phyloP scores from a whole-genome alignment of 805 yeast species.

The Cyberlindnera americana region DNA sequence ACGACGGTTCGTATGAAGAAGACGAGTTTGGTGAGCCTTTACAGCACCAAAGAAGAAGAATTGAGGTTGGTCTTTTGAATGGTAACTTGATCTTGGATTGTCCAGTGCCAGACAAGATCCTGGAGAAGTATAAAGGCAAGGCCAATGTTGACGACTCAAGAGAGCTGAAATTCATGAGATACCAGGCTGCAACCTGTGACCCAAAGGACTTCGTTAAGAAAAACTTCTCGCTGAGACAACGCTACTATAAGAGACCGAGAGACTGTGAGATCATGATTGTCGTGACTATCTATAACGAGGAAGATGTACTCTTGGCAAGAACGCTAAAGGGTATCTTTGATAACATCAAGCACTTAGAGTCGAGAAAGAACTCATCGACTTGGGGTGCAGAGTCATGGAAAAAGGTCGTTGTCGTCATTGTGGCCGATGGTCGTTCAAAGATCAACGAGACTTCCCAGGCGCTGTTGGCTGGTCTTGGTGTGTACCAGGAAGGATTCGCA shows the following conservation, averaged over 20 bases:
- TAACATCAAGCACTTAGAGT: constrained; percentile 71
- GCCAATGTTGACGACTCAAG: constrained; percentile 40
- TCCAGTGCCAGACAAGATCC: constrained; percentile 72
- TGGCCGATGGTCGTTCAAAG: constrained; percentile 88
- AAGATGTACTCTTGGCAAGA: constrained; percentile 74
- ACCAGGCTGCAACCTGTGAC: constrained; percentile 91
- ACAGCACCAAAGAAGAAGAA: constrained; percentile 41
- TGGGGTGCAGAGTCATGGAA: constrained; percentile 99
- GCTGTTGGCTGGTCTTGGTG: constrained; percentile 80
- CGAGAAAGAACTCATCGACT: constrained; percentile 58
- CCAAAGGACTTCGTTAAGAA: constrained; percentile 63
- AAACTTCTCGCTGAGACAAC: constrained; percentile 79
- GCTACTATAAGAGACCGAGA: constrained; percentile 72
- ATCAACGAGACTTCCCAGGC: constrained; percentile 77
- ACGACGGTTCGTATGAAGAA: constrained; percentile 31
- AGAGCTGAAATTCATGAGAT: constrained; percentile 83
- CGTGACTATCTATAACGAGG: constrained; percentile 87
- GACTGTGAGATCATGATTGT: constrained; percentile 83
- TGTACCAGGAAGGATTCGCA: constrained; percentile 94
- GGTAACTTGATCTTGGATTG: constrained; percentile 88
- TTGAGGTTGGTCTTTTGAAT: constrained; percentile 34
- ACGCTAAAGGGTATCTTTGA: constrained; percentile 90
- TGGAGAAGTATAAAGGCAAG: constrained; percentile 44
- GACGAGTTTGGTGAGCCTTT: constrained; percentile 35
- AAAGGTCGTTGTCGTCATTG: constrained; percentile 83